Evolutionary conservation across 2,329 filamentous ascomycete genomes (phyloP).

Genomic region (Bipolaris sorokiniana): DNA sequence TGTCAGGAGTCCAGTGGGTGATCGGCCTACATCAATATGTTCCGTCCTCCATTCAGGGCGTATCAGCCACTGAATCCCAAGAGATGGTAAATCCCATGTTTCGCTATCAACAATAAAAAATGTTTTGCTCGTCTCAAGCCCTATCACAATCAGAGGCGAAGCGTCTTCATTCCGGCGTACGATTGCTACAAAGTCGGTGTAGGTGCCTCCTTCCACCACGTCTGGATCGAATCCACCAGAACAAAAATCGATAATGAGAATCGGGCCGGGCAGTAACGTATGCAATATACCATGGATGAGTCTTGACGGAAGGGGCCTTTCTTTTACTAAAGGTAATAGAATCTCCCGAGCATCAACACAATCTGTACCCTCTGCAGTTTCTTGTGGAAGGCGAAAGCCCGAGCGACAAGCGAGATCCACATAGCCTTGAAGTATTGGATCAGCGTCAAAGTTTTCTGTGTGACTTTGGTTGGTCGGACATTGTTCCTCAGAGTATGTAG

Average conservation of each 20-base stretch:
- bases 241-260: slow-evolving; percentile 1
- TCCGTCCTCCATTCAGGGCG: slow-evolving; percentile 4
- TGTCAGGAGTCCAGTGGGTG: background rate
- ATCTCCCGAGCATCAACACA: background rate
- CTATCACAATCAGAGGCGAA: background rate
- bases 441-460: background rate
- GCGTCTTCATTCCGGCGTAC: background rate
- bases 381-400: slow-evolving; percentile 5
- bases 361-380: slow-evolving; percentile 3
- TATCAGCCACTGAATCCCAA: too few relatives aligned
- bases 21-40: slow-evolving; percentile 3
- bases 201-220: background rate
- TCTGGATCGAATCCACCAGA: background rate
- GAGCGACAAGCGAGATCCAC: slow-evolving; percentile 3
- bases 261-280: background rate
- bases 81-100: too few relatives aligned
- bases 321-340: slow-evolving; percentile 3
- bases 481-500: background rate
- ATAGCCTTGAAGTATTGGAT: slow-evolving; percentile 3
- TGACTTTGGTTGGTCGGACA: background rate
- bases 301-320: slow-evolving; percentile 2
- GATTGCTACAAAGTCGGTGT: background rate
- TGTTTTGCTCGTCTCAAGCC: background rate
- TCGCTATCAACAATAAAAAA: too few relatives aligned
- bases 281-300: slow-evolving; percentile 4